Conservation (phyloP, 2,329 filamentous ascomycete species). For the Clarireedia paspali region DNA sequence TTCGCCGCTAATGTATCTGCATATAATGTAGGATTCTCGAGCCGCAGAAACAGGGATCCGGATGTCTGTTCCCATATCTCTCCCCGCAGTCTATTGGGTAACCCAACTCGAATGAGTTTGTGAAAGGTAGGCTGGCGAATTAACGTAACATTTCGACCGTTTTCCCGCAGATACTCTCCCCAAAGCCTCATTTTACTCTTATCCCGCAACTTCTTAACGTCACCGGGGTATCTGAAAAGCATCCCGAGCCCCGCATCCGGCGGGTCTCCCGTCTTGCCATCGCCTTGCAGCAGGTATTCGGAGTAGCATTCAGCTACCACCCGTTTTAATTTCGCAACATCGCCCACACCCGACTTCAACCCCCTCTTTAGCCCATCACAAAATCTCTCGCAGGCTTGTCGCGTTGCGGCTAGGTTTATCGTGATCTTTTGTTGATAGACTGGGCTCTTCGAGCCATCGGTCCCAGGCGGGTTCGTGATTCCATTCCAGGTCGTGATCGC, state of each 20-base stretch:
- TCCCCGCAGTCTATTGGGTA: constrained; percentile 86
- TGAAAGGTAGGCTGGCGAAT: constrained; percentile 96
- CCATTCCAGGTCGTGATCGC: constrained; percentile 94
- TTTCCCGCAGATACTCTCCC: constrained; percentile 94
- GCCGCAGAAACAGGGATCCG: constrained; percentile 78
- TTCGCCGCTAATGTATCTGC: constrained; percentile 77
- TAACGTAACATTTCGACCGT: constrained; percentile 85
- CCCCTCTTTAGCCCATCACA: constrained; percentile 93
- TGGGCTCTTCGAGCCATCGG: constrained; percentile 38
- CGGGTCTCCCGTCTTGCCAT: constrained; percentile 53
- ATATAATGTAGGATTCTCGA: constrained; percentile 80
- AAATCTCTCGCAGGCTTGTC: constrained; percentile 86
- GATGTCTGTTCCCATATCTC: constrained; percentile 96
- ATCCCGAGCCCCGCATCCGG: constrained; percentile 94
- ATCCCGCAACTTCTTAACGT: constrained; percentile 87
- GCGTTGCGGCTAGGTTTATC: constrained; percentile 81
- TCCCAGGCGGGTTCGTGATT: constrained; percentile 40
- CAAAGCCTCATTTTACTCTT: constrained; percentile 95
- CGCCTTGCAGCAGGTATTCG: constrained; percentile 65
- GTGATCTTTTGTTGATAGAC: constrained; percentile 74
- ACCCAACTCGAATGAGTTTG: constrained; percentile 89
- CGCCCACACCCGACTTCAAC: constrained; percentile 76
- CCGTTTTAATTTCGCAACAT: constrained; percentile 74
- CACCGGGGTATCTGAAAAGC: constrained; percentile 89
- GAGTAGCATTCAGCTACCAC: constrained; percentile 86